These are phyloP conservation scores for Dioszegia crocea DNA, from an alignment of 768 basidiomycete genomes.

Conservation along the genomic window DNA sequence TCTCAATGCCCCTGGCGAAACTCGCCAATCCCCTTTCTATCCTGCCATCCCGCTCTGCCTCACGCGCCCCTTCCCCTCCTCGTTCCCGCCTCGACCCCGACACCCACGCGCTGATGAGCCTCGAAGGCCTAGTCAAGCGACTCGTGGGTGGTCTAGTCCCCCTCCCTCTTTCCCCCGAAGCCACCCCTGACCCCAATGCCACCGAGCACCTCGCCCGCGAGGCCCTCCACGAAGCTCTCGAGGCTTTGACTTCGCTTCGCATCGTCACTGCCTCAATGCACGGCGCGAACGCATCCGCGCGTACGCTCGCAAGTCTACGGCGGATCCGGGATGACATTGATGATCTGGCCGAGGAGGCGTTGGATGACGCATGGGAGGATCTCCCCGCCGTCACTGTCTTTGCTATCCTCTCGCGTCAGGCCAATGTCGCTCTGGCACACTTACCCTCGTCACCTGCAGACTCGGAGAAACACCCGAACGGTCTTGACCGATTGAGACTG, in stretches of 20 bases:
- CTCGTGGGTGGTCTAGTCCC: slow-evolving; percentile 39
- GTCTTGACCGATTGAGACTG: background rate
- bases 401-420: slow-evolving; percentile 30
- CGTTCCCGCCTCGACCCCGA: slow-evolving; percentile 25
- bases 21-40: slow-evolving; percentile 39
- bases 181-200: slow-evolving; percentile 29
- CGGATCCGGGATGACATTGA: slow-evolving; percentile 44
- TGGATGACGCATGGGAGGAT: slow-evolving; percentile 48
- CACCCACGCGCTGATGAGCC: slow-evolving; percentile 41
- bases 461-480: slow-evolving; percentile 8
- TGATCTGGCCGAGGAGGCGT: slow-evolving; percentile 32
- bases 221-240: slow-evolving; percentile 46
- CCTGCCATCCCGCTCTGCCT: slow-evolving; percentile 45
- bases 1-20: slow-evolving; percentile 33
- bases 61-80: slow-evolving; percentile 46
- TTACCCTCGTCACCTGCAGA: slow-evolving; percentile 1
- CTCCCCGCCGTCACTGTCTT: slow-evolving; percentile 44
- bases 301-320: slow-evolving; percentile 20
- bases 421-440: slow-evolving; percentile 26
- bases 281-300: slow-evolving; percentile 15
- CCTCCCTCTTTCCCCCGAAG: slow-evolving; percentile 15
- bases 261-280: slow-evolving; percentile 35
- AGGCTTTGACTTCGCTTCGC: slow-evolving; percentile 44
- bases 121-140: slow-evolving; percentile 46
- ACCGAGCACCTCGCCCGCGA: slow-evolving; percentile 47